phyloP scores from a whole-genome alignment of 163 green algal genomes.

The Scenedesmus sp. region DNA sequence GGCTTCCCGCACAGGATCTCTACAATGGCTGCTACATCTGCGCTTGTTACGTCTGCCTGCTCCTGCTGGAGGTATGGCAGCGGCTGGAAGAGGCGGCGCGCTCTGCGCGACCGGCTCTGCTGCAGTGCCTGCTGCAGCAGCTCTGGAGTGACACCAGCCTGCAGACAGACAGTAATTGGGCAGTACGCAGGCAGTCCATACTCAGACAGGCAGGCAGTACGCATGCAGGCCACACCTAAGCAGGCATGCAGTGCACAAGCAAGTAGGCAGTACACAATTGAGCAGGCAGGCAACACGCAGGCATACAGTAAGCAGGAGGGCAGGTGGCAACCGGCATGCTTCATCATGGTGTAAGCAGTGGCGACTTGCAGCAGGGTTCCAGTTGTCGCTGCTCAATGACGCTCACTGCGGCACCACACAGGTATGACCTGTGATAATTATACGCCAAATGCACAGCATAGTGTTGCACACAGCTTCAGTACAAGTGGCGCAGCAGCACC shows the following conservation, averaged over 20 bases:
- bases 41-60: constrained; percentile 52
- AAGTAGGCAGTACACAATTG: neutral
- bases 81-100: constrained; percentile 80
- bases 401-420: too few relatives aligned
- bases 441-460: neutral
- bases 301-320: too few relatives aligned
- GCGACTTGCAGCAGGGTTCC: too few relatives aligned
- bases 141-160: constrained; percentile 36
- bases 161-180: neutral
- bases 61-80: constrained; percentile 80
- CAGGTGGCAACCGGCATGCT: too few relatives aligned
- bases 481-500: constrained; percentile 1
- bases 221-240: neutral
- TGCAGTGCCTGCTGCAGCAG: constrained; percentile 29
- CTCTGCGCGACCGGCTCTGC: neutral
- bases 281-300: too few relatives aligned
- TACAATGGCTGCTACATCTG: constrained; percentile 72
- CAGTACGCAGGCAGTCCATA: neutral
- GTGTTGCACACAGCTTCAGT: too few relatives aligned
- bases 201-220: neutral
- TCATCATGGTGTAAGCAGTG: too few relatives aligned
- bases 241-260: neutral
- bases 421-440: too few relatives aligned
- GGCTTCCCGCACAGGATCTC: constrained; percentile 58
- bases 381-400: too few relatives aligned